Conservation (phyloP, 805 yeast genomes). For the Yamadazyma takamatsuzukensis region DNA sequence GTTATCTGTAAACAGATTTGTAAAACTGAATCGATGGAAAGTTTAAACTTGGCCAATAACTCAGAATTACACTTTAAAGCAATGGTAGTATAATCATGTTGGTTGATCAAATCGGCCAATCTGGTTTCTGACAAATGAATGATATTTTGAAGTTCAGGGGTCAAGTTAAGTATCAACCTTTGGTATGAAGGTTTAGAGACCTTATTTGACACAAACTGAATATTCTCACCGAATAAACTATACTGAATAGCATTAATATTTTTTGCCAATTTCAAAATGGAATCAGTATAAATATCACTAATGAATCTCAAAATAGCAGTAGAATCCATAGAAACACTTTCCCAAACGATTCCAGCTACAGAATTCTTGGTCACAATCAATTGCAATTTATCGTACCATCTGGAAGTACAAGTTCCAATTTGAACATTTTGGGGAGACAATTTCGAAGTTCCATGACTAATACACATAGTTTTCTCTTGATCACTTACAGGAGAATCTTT, state of each 20-base stretch:
- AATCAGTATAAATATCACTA: slow-evolving; percentile 56
- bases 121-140: slow-evolving; percentile 57
- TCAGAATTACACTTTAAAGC: slow-evolving; percentile 32
- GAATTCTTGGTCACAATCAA: slow-evolving; percentile 51
- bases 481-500: slow-evolving; percentile 43
- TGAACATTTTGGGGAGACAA: slow-evolving; percentile 43
- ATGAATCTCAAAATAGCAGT: slow-evolving; percentile 55
- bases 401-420: slow-evolving; percentile 53
- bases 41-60: slow-evolving; percentile 35
- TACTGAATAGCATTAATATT: slow-evolving; percentile 56
- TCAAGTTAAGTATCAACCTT: slow-evolving; percentile 31
- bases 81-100: slow-evolving; percentile 50
- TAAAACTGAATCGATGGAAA: slow-evolving; percentile 49
- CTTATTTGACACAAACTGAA: slow-evolving; percentile 36
- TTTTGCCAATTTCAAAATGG: slow-evolving; percentile 52
- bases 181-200: slow-evolving; percentile 34
- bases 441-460: slow-evolving; percentile 50
- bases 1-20: slow-evolving; percentile 53
- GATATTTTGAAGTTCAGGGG: slow-evolving; percentile 45
- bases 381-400: slow-evolving; percentile 60
- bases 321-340: slow-evolving; percentile 54
- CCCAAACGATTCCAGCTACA: slow-evolving; percentile 59
- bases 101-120: slow-evolving; percentile 53
- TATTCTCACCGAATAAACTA: slow-evolving; percentile 44
- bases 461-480: slow-evolving; percentile 45